Base-by-base conservation (phyloP, 2,329 filamentous ascomycete genomes). In the Colletotrichum paranaense region DNA sequence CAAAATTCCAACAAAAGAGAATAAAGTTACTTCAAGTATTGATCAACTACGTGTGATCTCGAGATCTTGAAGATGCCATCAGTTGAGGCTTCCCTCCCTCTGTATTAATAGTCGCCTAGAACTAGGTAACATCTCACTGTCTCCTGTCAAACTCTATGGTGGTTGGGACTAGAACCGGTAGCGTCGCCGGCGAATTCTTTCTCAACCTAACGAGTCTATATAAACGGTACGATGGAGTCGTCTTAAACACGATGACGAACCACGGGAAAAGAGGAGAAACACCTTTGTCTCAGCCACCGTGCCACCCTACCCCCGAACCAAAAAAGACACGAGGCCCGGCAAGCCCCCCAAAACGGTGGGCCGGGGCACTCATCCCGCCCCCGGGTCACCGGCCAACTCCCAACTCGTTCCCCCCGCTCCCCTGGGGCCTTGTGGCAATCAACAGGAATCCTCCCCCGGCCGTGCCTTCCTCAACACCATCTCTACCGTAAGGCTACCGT, bases 1-100 rank as follows among this genome's bases (percentile, higher is more conserved):
- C 32, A 59, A 52, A 42, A 55, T 70, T 73, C 56, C 66, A 60
- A 28, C 52, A 22, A 52, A 32, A 9, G 11, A 14, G 53, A n/a
- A 14, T 35, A 32, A 32, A 16, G 26, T 46, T 30, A 42, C 12
- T 22, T 46, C 16, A 46, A 42, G 59, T 52, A 38, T 28, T 26
- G 49, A 26, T 58, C 24, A 24, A 32, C 60, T 70, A 19, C 35
- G 22, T 26, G 30, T 57, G 30, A 32, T n/a, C 52, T 24, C 59
- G 32, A 53, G 65, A 68, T 38, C 53, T 28, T 53, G 38, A 24
- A 62, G 38, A n/a, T 26, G 6, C 8, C 24, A 24, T 32, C 4
- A 19, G 2, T n/a, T n/a, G 8, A 49, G 8, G 19, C 19, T 49
- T 7, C 42, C 42, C 42, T 22, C 42, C 42, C 2, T 8, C 42